Conservation (phyloP, 139 green algal genomes). For the Chlamydomonas sphaeroides region DNA sequence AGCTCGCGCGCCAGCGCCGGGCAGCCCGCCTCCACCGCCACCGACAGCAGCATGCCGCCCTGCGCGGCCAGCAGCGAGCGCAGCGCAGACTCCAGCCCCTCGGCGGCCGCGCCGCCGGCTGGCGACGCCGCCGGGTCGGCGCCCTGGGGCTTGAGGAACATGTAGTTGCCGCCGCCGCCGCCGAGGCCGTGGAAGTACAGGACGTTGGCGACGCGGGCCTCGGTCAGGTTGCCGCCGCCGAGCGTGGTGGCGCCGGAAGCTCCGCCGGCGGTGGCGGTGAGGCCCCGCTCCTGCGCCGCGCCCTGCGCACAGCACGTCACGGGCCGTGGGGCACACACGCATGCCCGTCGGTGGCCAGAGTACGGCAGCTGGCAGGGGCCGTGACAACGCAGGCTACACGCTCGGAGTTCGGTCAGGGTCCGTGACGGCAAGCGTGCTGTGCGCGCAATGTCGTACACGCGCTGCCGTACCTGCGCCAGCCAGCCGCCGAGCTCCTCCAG, state of each 20-base stretch:
- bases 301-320: no score
- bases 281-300: conserved; percentile 11
- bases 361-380: no score
- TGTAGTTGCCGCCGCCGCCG: no score
- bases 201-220: conserved; percentile 3
- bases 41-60: conserved; percentile 22
- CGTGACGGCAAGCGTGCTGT: no score
- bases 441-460: no score
- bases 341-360: no score
- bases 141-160: not conserved
- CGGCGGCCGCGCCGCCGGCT: not conserved
- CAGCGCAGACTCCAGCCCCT: no score
- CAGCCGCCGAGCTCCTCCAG: conserved; percentile 21
- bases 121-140: not conserved
- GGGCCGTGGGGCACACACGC: no score
- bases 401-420: no score
- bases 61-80: conserved; percentile 11
- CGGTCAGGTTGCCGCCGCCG: not conserved
- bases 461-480: not conserved
- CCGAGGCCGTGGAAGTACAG: not conserved
- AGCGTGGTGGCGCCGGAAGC: no score
- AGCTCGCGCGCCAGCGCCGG: not conserved
- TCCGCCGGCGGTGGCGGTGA: not conserved
- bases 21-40: conserved; percentile 28
- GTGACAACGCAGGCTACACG: no score